Percentiles rank a stretch among this genome's conserved stretches.
phyloP scores from a whole-genome alignment of 345 rosid species.

The Eucalyptus tenuipes region DNA sequence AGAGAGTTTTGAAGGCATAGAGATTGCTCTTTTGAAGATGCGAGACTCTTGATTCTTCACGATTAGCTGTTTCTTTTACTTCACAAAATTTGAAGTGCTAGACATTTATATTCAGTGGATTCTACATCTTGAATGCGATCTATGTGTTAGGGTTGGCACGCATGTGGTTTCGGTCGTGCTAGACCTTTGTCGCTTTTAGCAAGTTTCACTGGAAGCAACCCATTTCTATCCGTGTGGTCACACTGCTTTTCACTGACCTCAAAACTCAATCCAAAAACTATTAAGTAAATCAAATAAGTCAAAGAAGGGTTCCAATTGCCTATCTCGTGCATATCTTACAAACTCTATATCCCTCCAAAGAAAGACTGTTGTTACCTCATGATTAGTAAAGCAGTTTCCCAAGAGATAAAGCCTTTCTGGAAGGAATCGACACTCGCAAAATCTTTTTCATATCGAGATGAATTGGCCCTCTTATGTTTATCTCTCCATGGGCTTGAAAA shows the following conservation, averaged over 20 bases:
- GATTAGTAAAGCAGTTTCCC: background rate
- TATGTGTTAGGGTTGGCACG: background rate
- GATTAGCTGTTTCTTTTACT: background rate
- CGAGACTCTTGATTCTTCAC: background rate
- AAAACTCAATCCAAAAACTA: background rate
- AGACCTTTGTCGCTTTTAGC: background rate
- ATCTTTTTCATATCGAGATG: background rate
- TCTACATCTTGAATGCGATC: background rate
- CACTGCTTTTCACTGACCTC: background rate
- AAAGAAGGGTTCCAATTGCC: background rate
- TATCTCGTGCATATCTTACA: background rate
- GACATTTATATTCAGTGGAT: background rate
- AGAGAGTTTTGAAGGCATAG: constrained; percentile 21
- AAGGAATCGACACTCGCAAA: background rate
- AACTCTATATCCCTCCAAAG: background rate
- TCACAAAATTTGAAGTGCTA: background rate
- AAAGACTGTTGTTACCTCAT: background rate
- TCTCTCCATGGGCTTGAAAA: background rate
- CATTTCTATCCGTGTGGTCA: background rate
- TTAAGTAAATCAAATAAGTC: background rate
- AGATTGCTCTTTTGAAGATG: too few species aligned
- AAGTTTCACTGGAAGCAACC: background rate
- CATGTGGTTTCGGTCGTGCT: background rate
- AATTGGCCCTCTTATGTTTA: background rate
- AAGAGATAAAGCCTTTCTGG: background rate